A percentile compares a stretch with the other conserved stretches of the same genome.
Evolutionary conservation across 495 filamentous ascomycete species (phyloP).

Genomic region (Acidiella bohemica): DNA sequence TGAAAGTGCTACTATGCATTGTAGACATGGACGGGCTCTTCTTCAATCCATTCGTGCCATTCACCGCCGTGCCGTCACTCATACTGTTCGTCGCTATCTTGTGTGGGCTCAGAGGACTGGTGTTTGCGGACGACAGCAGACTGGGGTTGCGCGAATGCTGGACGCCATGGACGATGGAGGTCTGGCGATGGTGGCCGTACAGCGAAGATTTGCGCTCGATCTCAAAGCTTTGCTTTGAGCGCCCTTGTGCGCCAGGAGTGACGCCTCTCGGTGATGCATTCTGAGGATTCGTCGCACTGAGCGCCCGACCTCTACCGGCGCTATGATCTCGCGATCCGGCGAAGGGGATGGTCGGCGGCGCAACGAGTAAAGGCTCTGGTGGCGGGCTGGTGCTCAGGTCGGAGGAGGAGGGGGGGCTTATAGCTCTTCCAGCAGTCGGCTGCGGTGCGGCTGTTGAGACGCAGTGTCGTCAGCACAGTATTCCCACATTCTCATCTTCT

Average conservation of each 20-base stretch:
- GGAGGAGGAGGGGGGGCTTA: not conserved
- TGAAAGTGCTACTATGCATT: conserved; percentile 5
- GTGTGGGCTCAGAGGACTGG: conserved; percentile 64
- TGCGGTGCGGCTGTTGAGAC: conserved; percentile 13
- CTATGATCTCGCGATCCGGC: conserved; percentile 22
- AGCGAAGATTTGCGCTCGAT: conserved; percentile 57
- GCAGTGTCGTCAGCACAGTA: conserved; percentile 13
- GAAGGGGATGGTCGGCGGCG: conserved; percentile 17
- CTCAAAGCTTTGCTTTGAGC: conserved; percentile 24
- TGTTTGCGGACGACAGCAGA: conserved; percentile 48
- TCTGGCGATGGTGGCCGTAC: conserved; percentile 85
- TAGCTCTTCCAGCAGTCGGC: conserved; percentile 9
- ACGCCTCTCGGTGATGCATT: conserved; percentile 23
- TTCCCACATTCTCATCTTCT: conserved; percentile 2
- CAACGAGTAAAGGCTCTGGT: conserved; percentile 12
- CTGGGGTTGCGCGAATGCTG: conserved; percentile 87
- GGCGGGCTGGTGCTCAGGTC: conserved; percentile 12
- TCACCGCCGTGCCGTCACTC: not conserved
- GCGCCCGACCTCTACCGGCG: conserved; percentile 25
- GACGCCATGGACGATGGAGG: conserved; percentile 86
- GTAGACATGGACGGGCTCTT: conserved; percentile 19
- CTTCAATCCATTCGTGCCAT: conserved; percentile 7
- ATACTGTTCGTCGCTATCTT: conserved; percentile 9
- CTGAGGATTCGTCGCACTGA: conserved; percentile 21
- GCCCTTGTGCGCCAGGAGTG: conserved; percentile 19